Evolutionary conservation across 2,329 filamentous ascomycete species (phyloP).

Genomic region (Ascochyta rabiei): DNA sequence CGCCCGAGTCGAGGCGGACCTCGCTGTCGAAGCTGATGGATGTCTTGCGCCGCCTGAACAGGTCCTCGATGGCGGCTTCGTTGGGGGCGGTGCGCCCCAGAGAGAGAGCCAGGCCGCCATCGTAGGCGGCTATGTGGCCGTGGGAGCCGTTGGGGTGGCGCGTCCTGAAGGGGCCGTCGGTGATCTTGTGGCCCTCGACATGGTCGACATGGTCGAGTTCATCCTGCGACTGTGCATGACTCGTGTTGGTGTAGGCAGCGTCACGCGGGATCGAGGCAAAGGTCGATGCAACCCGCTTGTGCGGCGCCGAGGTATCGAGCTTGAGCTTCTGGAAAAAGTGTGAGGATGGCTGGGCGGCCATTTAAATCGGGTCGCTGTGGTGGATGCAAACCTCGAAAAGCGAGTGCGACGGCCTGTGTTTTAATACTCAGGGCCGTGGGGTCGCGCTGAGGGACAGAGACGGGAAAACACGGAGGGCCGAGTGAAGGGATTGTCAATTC

Average conservation of each 20-base stretch:
- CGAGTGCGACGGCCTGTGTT: slow-evolving; percentile 23
- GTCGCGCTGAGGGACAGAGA: slow-evolving; percentile 30
- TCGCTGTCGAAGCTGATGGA: slow-evolving; percentile 51
- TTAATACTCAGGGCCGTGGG: slow-evolving; percentile 40
- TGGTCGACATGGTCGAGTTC: slow-evolving; percentile 27
- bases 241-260: slow-evolving; percentile 32
- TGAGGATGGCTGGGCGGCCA: slow-evolving; percentile 49
- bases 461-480: slow-evolving; percentile 38
- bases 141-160: slow-evolving; percentile 26
- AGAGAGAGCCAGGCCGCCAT: slow-evolving; percentile 24
- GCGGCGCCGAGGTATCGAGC: slow-evolving; percentile 45
- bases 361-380: slow-evolving; percentile 44
- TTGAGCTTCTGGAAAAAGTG: slow-evolving; percentile 52
- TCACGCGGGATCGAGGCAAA: slow-evolving; percentile 46
- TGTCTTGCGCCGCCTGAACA: slow-evolving; percentile 42
- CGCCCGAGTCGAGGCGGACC: slow-evolving; percentile 50
- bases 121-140: slow-evolving; percentile 23
- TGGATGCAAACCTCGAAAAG: slow-evolving; percentile 41
- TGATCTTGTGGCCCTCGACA: slow-evolving; percentile 24
- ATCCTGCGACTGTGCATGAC: slow-evolving; percentile 29
- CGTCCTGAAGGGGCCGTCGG: slow-evolving; percentile 25
- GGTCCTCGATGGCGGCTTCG: slow-evolving; percentile 33
- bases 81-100: slow-evolving; percentile 32
- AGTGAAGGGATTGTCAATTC: slow-evolving; percentile 24
- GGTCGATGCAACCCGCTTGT: slow-evolving; percentile 44